Evolutionary conservation across 805 yeast genomes (phyloP).

Genomic region (Nakazawaea ishiwadae): DNA sequence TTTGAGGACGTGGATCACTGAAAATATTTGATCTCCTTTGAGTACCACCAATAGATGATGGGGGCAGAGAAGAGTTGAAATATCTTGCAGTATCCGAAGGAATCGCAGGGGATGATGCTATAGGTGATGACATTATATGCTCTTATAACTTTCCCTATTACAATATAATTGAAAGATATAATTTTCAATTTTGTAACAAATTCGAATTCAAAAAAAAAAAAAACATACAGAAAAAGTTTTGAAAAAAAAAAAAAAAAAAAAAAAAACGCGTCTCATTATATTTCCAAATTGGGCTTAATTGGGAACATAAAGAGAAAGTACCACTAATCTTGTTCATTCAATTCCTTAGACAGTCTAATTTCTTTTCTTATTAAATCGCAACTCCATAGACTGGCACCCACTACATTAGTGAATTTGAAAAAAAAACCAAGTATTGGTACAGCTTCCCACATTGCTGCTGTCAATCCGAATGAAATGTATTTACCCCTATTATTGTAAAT

Average conservation of each 20-base stretch:
- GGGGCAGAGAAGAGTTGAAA: slow-evolving; percentile 24
- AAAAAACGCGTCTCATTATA: slow-evolving; percentile 11
- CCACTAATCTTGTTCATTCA: neutral
- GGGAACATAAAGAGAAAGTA: neutral
- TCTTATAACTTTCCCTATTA: too few species aligned
- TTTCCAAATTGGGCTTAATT: slow-evolving; percentile 5
- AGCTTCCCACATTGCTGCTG: slow-evolving; percentile 45
- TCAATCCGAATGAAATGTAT: slow-evolving; percentile 40
- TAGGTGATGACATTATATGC: slow-evolving; percentile 14
- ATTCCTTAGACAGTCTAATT: neutral
- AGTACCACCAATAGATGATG: slow-evolving; percentile 18
- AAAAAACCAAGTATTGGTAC: slow-evolving; percentile 50
- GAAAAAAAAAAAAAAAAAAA: neutral
- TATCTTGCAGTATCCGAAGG: too few species aligned
- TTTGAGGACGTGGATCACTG: slow-evolving; percentile 15
- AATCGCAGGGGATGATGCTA: slow-evolving; percentile 28
- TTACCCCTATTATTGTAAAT: slow-evolving; percentile 9
- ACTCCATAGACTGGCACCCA: slow-evolving; percentile 67
- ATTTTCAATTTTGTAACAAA: neutral
- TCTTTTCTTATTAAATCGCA: slow-evolving; percentile 27
- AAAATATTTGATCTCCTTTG: slow-evolving; percentile 20
- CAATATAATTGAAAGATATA: neutral
- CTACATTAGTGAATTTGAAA: slow-evolving; percentile 52
- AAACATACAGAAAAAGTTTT: neutral
- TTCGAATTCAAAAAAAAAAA: neutral